Conservation (phyloP, 2,329 filamentous ascomycete species). For the Chrysosporium queenslandicum region DNA sequence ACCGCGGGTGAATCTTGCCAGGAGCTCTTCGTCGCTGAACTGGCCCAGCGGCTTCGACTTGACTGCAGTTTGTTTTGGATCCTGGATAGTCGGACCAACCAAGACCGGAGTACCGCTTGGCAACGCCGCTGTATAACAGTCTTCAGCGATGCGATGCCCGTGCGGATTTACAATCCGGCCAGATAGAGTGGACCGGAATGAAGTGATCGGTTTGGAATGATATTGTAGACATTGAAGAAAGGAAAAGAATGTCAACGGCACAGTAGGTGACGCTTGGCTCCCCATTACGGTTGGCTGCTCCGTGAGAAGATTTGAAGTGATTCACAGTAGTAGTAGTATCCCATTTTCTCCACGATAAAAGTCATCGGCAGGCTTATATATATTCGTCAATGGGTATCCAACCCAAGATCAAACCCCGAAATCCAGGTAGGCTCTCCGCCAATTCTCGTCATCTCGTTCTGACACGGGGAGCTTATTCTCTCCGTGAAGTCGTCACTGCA, state of each 20-base stretch:
- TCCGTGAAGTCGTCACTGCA: background rate
- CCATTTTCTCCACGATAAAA: too few relatives aligned
- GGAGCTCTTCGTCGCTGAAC: conserved; percentile 14
- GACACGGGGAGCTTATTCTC: background rate
- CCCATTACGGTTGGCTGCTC: background rate
- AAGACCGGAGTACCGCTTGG: background rate
- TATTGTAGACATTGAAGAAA: conserved; percentile 3
- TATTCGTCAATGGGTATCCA: too few relatives aligned
- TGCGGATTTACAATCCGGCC: conserved; percentile 9
- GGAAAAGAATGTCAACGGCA: conserved; percentile 10
- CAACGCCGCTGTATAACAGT: conserved; percentile 8
- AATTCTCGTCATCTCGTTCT: background rate
- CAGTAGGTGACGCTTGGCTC: background rate
- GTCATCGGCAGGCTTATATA: background rate
- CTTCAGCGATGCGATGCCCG: conserved; percentile 8
- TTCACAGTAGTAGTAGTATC: too few relatives aligned
- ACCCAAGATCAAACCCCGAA: background rate
- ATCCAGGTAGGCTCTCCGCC: background rate
- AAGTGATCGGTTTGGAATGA: conserved; percentile 4
- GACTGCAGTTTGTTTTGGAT: background rate
- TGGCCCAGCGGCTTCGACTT: background rate
- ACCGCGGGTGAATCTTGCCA: conserved; percentile 14
- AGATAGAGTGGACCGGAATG: conserved; percentile 7
- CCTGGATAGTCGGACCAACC: background rate
- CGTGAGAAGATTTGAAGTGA: background rate